These are phyloP conservation scores for Zygosaccharomyces rouxii DNA, from an alignment of 805 yeast genomes.

Conservation along the genomic window DNA sequence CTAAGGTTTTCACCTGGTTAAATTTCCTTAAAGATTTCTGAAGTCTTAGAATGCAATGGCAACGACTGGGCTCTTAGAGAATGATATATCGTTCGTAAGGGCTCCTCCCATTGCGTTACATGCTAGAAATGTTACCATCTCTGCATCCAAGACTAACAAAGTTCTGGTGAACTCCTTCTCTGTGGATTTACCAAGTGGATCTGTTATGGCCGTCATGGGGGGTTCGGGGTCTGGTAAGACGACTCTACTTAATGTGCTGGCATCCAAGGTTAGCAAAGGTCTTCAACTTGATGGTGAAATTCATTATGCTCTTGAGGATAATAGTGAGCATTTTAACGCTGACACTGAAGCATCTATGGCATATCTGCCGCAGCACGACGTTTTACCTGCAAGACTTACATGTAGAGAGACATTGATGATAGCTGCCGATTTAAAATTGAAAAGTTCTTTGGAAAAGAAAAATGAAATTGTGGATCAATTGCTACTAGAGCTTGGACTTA, in stretches of 20 bases:
- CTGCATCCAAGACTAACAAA: slow-evolving; percentile 31
- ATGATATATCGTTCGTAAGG: slow-evolving; percentile 22
- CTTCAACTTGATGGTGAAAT: slow-evolving; percentile 43
- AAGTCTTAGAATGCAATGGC: slow-evolving; percentile 3
- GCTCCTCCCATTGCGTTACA: slow-evolving; percentile 23
- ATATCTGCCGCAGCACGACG: slow-evolving; percentile 73
- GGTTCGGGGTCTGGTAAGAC: slow-evolving; percentile 89
- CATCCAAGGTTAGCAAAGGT: slow-evolving; percentile 45
- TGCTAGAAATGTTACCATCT: slow-evolving; percentile 27
- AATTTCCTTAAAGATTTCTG: neutral
- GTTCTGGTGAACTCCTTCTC: slow-evolving; percentile 48
- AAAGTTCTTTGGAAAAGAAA: slow-evolving; percentile 43
- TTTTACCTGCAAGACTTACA: slow-evolving; percentile 64
- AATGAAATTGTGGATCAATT: slow-evolving; percentile 51
- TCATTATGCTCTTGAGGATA: slow-evolving; percentile 25
- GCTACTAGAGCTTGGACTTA: slow-evolving; percentile 59
- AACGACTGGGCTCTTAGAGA: slow-evolving; percentile 17
- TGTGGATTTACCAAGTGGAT: slow-evolving; percentile 54
- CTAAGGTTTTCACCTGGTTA: neutral
- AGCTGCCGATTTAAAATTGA: slow-evolving; percentile 69
- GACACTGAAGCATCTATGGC: slow-evolving; percentile 34
- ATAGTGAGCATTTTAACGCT: neutral
- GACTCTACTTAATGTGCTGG: slow-evolving; percentile 63
- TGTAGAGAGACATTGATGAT: slow-evolving; percentile 64
- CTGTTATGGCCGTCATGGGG: slow-evolving; percentile 76